Base-by-base conservation (phyloP, 257 asterid species). In the Agastache rugosa region DNA sequence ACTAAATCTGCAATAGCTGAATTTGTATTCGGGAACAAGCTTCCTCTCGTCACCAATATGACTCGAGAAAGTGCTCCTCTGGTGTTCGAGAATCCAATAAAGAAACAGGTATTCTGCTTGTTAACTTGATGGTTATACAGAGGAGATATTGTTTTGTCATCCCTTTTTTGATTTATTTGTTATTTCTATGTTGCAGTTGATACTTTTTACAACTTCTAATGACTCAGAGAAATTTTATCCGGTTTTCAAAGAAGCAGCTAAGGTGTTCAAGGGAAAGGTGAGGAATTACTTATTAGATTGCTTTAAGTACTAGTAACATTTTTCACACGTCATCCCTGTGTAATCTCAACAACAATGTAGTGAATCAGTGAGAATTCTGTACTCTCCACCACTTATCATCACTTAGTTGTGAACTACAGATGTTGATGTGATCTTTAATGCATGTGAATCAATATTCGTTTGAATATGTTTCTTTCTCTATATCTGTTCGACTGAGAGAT, bases 191-290 rank as follows among this genome's bases (percentile, higher is more conserved):
- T 69, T 23, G 41, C 93, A 93, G 98, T 78, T 94, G 88, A 80
- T 94, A 67, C 96, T 94, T 59, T 94, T 94, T 84, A 84, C 93
- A 72, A 77, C 87, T 73, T 86, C 95, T 63, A 76, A 74, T 25
- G 97, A 90, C 51, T 61, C 93, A 25, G 91, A 81, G 79, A 92
- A 85, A 79, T 72, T 77, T 63, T 82, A 87, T 72, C 87, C 95
- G 27, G 34, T 66, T 44, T 93, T 93, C 83, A 86, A 56, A 77
- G 98, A 92, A 76, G 97, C 97, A n/a, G 95, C 91, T 67, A 91
- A 88, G 78, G 75, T 84, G 53, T 92, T 92, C 89, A 90, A 85
- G 87, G 97, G 98, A 74, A 89, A 90, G 97, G 98, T 93, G 84
- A 84, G 56, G 53, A 25, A 51, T 68, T 62, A 5, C n/a, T 73